Percentiles rank a stretch among this genome's conserved stretches.
phyloP scores from a whole-genome alignment of 768 basidiomycete genomes.

The Boletus edulis region DNA sequence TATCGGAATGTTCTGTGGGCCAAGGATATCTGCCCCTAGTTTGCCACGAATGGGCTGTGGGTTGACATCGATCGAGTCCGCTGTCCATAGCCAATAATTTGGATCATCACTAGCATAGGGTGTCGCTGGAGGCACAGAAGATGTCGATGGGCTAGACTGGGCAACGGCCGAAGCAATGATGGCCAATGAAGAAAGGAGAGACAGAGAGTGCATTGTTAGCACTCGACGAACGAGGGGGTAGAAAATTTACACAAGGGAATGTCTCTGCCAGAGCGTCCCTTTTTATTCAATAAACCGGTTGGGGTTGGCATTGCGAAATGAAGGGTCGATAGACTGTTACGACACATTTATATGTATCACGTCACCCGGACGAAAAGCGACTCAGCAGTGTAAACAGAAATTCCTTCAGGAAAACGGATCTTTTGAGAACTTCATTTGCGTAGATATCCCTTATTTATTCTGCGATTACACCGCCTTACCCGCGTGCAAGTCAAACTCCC shows the following conservation, averaged over 20 bases:
- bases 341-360: too few species aligned
- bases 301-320: background rate
- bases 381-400: too few species aligned
- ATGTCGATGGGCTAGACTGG: background rate
- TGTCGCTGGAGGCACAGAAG: slow-evolving; percentile 15
- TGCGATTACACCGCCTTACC: too few species aligned
- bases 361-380: too few species aligned
- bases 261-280: background rate
- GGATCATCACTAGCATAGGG: slow-evolving; percentile 45
- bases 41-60: slow-evolving; percentile 45
- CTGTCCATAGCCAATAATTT: slow-evolving; percentile 43
- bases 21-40: slow-evolving; percentile 48
- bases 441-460: too few species aligned
- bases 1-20: slow-evolving; percentile 56
- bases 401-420: too few species aligned
- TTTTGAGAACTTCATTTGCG: too few species aligned
- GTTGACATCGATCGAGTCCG: slow-evolving; percentile 16
- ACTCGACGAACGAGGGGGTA: slow-evolving; percentile 5
- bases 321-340: slow-evolving; percentile 3
- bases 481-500: too few species aligned
- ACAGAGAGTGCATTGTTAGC: slow-evolving; percentile 29
- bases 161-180: slow-evolving; percentile 21
- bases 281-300: slow-evolving; percentile 18
- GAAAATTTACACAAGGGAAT: slow-evolving; percentile 23
- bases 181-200: slow-evolving; percentile 26